A percentile compares a stretch with the other conserved stretches of the same genome.
These are phyloP conservation scores for Durusdinium trenchii DNA, from an alignment of 73 alveolate genomes.

Conservation along the genomic window DNA sequence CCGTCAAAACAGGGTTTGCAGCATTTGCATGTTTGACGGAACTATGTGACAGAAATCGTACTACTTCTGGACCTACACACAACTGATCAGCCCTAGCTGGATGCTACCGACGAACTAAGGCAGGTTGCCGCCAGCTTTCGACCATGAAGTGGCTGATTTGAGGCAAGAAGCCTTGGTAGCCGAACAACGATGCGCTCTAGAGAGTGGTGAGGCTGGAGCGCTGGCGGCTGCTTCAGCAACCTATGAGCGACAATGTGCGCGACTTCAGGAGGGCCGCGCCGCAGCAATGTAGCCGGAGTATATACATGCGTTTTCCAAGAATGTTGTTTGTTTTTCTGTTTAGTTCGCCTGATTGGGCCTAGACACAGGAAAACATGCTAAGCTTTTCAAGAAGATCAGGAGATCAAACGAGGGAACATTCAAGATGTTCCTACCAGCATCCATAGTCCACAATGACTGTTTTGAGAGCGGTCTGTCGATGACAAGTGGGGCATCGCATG, in stretches of 20 bases:
- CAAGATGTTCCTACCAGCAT: not conserved
- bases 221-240: constrained; percentile 35
- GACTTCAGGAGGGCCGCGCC: constrained; percentile 14
- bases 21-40: no score
- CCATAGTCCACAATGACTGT: not conserved
- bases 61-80: no score
- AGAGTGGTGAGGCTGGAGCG: constrained; percentile 36
- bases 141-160: constrained; percentile 18
- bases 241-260: constrained; percentile 51
- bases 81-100: no score
- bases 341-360: not conserved
- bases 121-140: no score
- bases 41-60: no score
- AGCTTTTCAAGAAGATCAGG: no score
- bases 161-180: constrained; percentile 29
- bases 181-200: constrained; percentile 18
- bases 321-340: not conserved
- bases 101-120: no score
- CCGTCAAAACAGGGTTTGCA: not conserved
- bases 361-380: not conserved
- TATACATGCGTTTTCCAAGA: not conserved
- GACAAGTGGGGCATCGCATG: not conserved
- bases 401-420: not conserved
- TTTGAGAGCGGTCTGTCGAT: not conserved
- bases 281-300: no score